Base-by-base conservation (phyloP, 75 land plant genomes). In the Larix kaempferi region DNA sequence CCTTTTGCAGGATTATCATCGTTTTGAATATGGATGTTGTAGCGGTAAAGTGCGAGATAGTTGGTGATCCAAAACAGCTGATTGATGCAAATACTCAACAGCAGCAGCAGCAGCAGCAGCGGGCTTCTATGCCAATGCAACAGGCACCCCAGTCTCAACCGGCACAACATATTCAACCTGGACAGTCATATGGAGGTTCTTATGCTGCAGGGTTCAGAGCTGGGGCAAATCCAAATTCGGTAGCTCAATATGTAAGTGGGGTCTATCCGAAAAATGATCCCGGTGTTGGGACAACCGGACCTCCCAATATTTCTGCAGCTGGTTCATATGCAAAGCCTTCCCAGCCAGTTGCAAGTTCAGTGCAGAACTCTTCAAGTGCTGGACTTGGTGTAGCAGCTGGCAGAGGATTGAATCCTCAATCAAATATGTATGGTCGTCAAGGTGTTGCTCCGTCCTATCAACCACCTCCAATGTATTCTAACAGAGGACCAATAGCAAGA, bases 401-500 rank as follows among this genome's bases (percentile, higher is more conserved):
- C 29, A 41, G 73, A 39, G 73, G 73, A 25, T 80, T 97, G 58
- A 97, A 92, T 77, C 98, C 99, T 21, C 95, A 92, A 10, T 49
- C 54, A 10, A 49, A 49, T 49, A 10, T 2, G 0, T 49, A 49
- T 49, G 54, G 54, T 49, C 54, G 54, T 75, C 91, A 88, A 71
- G 95, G 54, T 10, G 12, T 49, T 49, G 76, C 76, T 65, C 86
- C 84, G 76, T 88, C 88, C 57, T 81, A 91, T 52, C 90, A 86
- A 63, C 89, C 98, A n/a, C 80, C 89, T 26, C 88, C 99, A 12
- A 75, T 83, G 82, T 96, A 88, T 62, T 55, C 78, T 6, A 95
- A 92, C 69, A 86, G 88, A 80, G 98, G 98, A 23, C 99, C 95
- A 59, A 87, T 93, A 57, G 88, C 87, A 12, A 94, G 80, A 76